Evolutionary conservation across 441 rosid species (phyloP).

Genomic region (Raphanus hybrid): DNA sequence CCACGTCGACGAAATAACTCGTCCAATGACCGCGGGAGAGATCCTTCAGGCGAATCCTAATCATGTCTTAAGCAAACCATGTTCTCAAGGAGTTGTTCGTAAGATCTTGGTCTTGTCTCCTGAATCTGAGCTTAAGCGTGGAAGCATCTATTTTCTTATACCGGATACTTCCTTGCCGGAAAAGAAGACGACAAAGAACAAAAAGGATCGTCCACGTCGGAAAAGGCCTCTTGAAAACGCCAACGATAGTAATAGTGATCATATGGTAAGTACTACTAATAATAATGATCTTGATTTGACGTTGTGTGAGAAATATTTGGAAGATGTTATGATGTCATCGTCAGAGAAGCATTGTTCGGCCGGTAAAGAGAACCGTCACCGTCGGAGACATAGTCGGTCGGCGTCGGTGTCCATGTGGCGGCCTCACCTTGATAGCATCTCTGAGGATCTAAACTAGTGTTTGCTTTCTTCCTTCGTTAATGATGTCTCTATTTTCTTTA

Average conservation of each 20-base stretch:
- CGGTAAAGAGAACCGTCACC: constrained; percentile 41
- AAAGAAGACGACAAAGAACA: constrained; percentile 44
- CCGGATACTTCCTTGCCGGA: constrained; percentile 68
- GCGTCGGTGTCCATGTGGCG: constrained; percentile 60
- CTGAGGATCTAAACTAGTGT: constrained; percentile 57
- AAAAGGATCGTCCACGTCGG: constrained; percentile 19
- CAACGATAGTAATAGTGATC: constrained; percentile 25
- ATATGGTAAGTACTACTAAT: background rate
- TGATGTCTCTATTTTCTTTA: constrained; percentile 30
- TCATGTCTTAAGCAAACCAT: constrained; percentile 82
- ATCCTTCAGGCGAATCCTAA: constrained; percentile 79
- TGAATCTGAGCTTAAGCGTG: constrained; percentile 87
- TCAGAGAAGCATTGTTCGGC: constrained; percentile 43
- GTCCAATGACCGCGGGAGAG: constrained; percentile 78
- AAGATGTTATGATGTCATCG: constrained; percentile 32
- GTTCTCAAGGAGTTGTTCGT: constrained; percentile 74
- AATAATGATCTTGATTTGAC: constrained; percentile 33
- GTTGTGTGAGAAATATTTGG: constrained; percentile 44
- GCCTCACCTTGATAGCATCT: constrained; percentile 76
- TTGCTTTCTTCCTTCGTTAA: constrained; percentile 5
- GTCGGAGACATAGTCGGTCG: constrained; percentile 50
- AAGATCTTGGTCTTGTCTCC: constrained; percentile 80
- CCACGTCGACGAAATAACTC: constrained; percentile 76
- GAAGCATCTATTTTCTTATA: constrained; percentile 82
- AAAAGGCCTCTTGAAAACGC: constrained; percentile 23